These are phyloP conservation scores for Citrullus amarus DNA, from an alignment of 306 rosid species.

Conservation along the genomic window DNA sequence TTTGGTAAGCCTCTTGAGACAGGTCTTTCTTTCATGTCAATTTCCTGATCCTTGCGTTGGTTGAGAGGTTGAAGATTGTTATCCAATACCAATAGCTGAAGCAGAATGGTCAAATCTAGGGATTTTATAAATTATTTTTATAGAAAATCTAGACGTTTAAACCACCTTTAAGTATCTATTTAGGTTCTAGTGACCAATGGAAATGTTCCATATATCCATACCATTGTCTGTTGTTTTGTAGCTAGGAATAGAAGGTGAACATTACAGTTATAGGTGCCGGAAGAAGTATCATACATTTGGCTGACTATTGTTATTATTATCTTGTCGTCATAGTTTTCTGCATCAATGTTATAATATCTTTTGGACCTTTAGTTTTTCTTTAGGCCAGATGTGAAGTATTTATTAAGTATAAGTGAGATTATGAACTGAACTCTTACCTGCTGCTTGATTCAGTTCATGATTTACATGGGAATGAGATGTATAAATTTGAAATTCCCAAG, in stretches of 20 bases:
- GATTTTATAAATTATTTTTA: neutral
- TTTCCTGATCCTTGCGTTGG: neutral
- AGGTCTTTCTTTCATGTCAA: neutral
- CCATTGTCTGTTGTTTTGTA: neutral
- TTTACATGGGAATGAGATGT: neutral
- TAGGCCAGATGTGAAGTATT: neutral
- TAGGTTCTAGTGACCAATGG: neutral
- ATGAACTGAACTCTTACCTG: neutral
- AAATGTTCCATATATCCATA: neutral
- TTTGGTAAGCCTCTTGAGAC: neutral
- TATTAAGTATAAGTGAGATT: neutral
- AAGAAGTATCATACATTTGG: neutral
- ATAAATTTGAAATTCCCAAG: neutral
- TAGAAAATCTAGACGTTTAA: neutral
- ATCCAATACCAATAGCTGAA: neutral
- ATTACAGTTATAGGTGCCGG: neutral
- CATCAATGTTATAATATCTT: neutral
- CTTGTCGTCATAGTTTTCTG: neutral
- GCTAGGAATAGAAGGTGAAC: neutral
- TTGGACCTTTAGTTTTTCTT: neutral
- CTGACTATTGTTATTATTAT: neutral
- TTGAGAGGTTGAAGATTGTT: neutral
- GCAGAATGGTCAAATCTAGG: neutral
- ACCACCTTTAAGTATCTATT: neutral
- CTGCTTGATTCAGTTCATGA: neutral